These are phyloP conservation scores for Penicillium sp. DNA, from an alignment of 2,329 filamentous ascomycete species.

Conservation along the genomic window DNA sequence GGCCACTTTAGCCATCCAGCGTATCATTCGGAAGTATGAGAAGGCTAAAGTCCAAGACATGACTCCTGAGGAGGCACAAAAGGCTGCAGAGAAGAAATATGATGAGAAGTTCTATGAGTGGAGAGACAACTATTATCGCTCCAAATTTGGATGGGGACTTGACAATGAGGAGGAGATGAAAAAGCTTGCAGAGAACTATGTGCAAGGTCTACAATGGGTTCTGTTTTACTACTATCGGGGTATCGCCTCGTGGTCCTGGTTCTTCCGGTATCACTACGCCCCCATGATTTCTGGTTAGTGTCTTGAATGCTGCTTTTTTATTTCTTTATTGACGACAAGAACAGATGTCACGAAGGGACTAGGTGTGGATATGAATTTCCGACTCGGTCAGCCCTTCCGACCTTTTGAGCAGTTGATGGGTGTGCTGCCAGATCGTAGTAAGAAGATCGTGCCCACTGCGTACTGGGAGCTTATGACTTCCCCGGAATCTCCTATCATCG, in stretches of 20 bases:
- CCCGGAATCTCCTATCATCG: constrained; percentile 85
- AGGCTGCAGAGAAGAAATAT: constrained; percentile 79
- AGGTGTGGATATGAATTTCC: constrained; percentile 84
- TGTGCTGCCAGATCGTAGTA: constrained; percentile 93
- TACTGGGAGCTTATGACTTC: constrained; percentile 95
- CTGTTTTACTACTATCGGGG: constrained; percentile 97
- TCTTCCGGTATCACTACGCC: constrained; percentile 93
- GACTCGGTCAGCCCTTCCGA: constrained; percentile 89
- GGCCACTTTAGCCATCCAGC: constrained; percentile 75
- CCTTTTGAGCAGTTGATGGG: constrained; percentile 98
- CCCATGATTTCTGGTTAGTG: constrained; percentile 81
- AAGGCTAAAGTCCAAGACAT: constrained; percentile 82
- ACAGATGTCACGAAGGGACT: constrained; percentile 85
- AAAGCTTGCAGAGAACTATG: constrained; percentile 89
- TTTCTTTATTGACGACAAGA: constrained; percentile 20
- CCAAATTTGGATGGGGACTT: constrained; percentile 86
- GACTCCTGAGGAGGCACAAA: constrained; percentile 74
- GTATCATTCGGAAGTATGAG: constrained; percentile 87
- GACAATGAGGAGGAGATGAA: constrained; percentile 78
- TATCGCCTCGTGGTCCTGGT: constrained; percentile 98
- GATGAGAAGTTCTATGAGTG: constrained; percentile 85
- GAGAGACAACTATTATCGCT: constrained; percentile 91
- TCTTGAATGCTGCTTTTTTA: constrained; percentile 13
- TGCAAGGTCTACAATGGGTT: constrained; percentile 97
- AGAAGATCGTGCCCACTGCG: constrained; percentile 84